A percentile compares a stretch with the other conserved stretches of the same genome.
These are phyloP conservation scores for Xylariaceae sp. DNA, from an alignment of 2,329 filamentous ascomycete species.

Conservation along the genomic window DNA sequence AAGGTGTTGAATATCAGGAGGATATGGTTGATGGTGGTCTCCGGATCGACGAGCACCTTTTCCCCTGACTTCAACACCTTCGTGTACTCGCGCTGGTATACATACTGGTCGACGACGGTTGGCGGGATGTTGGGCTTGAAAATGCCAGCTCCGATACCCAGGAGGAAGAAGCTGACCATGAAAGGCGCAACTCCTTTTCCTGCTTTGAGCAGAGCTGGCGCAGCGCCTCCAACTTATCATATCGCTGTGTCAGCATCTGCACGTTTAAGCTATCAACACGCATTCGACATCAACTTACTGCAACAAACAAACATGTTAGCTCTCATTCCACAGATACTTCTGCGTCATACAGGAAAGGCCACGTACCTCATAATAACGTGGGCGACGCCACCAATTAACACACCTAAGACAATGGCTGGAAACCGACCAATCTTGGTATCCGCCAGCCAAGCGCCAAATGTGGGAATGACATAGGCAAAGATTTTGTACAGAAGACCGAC, in stretches of 20 bases:
- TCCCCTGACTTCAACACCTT: constrained; percentile 41
- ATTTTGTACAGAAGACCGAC: constrained; percentile 43
- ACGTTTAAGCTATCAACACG: neutral
- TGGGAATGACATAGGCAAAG: constrained; percentile 39
- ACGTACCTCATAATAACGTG: constrained; percentile 50
- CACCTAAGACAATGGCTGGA: constrained; percentile 54
- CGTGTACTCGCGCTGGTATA: constrained; percentile 37
- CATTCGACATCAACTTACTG: constrained; percentile 8
- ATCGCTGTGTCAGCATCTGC: constrained; percentile 1
- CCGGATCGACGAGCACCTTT: constrained; percentile 43
- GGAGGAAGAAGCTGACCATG: constrained; percentile 57
- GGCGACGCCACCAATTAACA: constrained; percentile 54
- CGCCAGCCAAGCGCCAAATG: constrained; percentile 45
- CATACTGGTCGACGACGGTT: constrained; percentile 41
- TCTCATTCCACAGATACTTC: neutral
- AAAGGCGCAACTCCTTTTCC: constrained; percentile 49
- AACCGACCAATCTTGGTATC: constrained; percentile 64
- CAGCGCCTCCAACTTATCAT: constrained; percentile 48
- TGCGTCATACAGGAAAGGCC: too few species aligned
- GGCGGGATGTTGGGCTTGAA: constrained; percentile 60
- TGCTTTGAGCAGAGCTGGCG: constrained; percentile 51
- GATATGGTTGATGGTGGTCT: constrained; percentile 42
- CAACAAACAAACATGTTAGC: constrained; percentile 1
- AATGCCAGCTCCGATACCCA: constrained; percentile 62
- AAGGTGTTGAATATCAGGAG: constrained; percentile 34